phyloP scores from a whole-genome alignment of 257 asterid species.

The Ajuga chamaepitys region DNA sequence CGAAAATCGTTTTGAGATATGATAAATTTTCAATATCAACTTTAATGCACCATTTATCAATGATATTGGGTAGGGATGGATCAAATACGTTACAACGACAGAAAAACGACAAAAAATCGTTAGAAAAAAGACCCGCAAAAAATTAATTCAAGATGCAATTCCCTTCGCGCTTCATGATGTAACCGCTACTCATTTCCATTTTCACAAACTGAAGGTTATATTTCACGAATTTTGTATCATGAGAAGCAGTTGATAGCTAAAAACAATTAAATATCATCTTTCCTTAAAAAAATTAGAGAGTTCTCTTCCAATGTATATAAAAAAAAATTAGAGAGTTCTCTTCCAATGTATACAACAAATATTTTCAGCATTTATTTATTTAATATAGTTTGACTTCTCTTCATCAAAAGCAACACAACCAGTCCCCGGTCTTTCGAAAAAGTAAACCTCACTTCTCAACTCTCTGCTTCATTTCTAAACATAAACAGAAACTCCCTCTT shows the following conservation, averaged over 20 bases:
- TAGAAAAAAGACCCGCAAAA: background rate
- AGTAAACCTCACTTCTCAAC: too few species aligned
- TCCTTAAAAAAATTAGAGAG: background rate
- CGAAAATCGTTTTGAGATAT: too few species aligned
- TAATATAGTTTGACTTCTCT: too few species aligned
- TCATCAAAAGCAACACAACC: too few species aligned
- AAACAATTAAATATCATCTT: background rate
- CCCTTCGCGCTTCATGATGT: background rate
- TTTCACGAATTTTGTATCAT: too few species aligned
- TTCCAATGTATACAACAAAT: background rate
- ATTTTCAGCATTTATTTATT: too few species aligned
- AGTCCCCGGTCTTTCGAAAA: too few species aligned
- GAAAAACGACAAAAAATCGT: background rate
- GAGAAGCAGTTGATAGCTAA: background rate
- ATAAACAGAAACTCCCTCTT: too few species aligned
- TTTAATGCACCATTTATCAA: too few species aligned
- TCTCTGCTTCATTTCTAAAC: too few species aligned
- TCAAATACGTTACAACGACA: background rate
- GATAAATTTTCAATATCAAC: too few species aligned
- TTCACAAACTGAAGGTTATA: background rate
- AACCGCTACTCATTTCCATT: background rate
- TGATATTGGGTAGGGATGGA: background rate
- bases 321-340: background rate
- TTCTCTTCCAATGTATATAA: too few species aligned
- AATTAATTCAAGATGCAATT: background rate